Conservation (phyloP, 2,329 filamentous ascomycete genomes). For the Colletotrichum sublineola region DNA sequence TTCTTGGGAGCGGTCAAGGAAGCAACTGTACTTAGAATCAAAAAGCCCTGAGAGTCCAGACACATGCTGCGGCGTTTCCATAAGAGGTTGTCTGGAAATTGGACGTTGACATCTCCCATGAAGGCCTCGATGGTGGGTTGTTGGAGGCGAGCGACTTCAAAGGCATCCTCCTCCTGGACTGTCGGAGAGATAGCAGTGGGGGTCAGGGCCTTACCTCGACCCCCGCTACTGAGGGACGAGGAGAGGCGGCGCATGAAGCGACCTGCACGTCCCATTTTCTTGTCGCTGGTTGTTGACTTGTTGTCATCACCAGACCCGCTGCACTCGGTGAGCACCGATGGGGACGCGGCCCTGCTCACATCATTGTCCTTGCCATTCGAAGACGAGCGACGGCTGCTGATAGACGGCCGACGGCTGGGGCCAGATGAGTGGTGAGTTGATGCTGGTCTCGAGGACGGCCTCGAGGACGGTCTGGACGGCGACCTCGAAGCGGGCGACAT, state of each 20-base stretch:
- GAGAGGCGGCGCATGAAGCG: slow-evolving; percentile 72
- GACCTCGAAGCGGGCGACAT: slow-evolving; percentile 49
- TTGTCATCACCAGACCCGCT: slow-evolving; percentile 63
- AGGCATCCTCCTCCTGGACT: slow-evolving; percentile 62
- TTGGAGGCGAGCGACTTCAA: slow-evolving; percentile 51
- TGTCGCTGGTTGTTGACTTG: slow-evolving; percentile 57
- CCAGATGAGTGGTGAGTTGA: slow-evolving; percentile 60
- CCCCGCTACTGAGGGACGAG: slow-evolving; percentile 62
- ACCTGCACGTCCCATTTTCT: slow-evolving; percentile 65
- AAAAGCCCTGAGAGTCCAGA: slow-evolving; percentile 84
- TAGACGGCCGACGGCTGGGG: slow-evolving; percentile 73
- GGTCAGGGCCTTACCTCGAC: slow-evolving; percentile 59
- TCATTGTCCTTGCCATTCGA: slow-evolving; percentile 62
- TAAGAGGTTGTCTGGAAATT: slow-evolving; percentile 94
- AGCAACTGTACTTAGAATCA: slow-evolving; percentile 79
- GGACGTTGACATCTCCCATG: slow-evolving; percentile 93
- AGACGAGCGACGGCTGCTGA: slow-evolving; percentile 68
- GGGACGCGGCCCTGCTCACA: slow-evolving; percentile 51
- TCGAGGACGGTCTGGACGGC: slow-evolving; percentile 45
- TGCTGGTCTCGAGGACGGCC: slow-evolving; percentile 56
- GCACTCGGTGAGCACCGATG: slow-evolving; percentile 58
- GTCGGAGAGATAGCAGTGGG: slow-evolving; percentile 63
- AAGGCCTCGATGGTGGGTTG: slow-evolving; percentile 69
- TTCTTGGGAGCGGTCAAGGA: slow-evolving; percentile 61
- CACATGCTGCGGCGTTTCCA: slow-evolving; percentile 95